phyloP scores from a whole-genome alignment of 257 asterid genomes.

The Coffea canephora region DNA sequence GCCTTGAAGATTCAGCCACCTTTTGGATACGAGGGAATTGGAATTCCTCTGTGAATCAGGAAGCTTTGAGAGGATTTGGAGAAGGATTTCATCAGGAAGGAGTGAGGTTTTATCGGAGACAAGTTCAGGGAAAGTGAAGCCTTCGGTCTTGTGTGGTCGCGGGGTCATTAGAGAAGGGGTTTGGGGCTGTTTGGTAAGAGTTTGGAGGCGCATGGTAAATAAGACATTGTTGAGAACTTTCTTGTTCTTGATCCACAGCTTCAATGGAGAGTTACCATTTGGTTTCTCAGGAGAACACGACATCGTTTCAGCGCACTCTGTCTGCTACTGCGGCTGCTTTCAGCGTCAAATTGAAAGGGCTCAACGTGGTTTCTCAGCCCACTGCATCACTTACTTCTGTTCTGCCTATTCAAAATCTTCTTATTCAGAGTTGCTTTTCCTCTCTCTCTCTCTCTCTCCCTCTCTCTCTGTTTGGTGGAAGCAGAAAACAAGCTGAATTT shows the following conservation, averaged over 20 bases:
- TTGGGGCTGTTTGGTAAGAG: constrained; percentile 29
- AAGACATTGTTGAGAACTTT: constrained; percentile 61
- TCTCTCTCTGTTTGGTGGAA: neutral
- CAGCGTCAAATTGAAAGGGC: neutral
- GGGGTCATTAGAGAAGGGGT: constrained; percentile 28
- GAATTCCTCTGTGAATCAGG: constrained; percentile 57
- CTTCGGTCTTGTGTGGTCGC: constrained; percentile 34
- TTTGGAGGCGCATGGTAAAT: constrained; percentile 54
- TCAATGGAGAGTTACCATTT: constrained; percentile 36
- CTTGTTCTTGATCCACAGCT: constrained; percentile 55
- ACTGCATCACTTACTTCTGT: neutral
- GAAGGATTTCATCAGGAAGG: constrained; percentile 67
- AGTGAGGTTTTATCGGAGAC: constrained; percentile 61
- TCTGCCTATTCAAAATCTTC: constrained; percentile 4
- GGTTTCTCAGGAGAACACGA: constrained; percentile 50
- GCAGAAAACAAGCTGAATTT: too few species aligned
- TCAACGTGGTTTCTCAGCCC: neutral
- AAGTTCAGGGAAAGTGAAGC: constrained; percentile 32
- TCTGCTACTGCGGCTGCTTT: constrained; percentile 4
- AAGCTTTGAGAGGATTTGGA: constrained; percentile 54
- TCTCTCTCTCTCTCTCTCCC: too few species aligned
- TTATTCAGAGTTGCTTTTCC: neutral
- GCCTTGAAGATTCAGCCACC: constrained; percentile 87
- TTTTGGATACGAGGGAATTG: constrained; percentile 60
- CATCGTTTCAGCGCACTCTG: constrained; percentile 28